Base-by-base conservation (phyloP, 768 basidiomycete genomes). In the Boletus rubescentipes region DNA sequence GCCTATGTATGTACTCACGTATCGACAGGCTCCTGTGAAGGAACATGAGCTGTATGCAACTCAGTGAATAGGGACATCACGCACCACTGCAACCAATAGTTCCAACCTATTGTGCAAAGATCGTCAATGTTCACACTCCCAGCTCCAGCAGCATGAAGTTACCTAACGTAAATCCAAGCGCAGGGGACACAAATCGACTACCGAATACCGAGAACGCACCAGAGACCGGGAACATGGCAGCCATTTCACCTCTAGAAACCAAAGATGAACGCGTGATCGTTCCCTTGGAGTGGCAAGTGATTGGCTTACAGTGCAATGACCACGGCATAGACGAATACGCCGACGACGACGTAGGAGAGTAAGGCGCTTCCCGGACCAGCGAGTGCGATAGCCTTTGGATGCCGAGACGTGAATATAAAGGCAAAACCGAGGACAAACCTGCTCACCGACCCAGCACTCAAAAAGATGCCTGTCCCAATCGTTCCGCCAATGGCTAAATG, bases 341-440 rank as follows among this genome's bases (percentile, higher is more conserved):
- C 83, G 46, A 84, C 81, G 44, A 83, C 75, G 23, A 76, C 71
- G 65, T 85, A 87, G 2, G 84, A 82, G 3, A 86, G 63, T 16
- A 86, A 65, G n/a, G 84, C 77, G 56, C 83, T 83, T 16, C 76
- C 84, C 9, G 84, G 83, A 37, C 85, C 85, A 34, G 83, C 83
- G 5, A 77, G 64, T 5, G 78, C 75, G 29, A 86, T 76, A 5
- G 83, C 76, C 78, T 80, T 37, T 30, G 14, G 12, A 32, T 38
- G 16, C 47, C 18, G 30, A 34, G 18, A 29, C 34, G 12, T 40
- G 21, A 44, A 39, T n/a, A 38, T 18, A 20, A 21, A 11, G 2
- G 15, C n/a, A 42, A 34, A 35, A 15, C 3, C 12, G 3, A 15
- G 16, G 23, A 44, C 15, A 0, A 3, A 15, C 10, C 2, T 5